Conservation (phyloP, 2,329 filamentous ascomycete genomes). For the Pseudogymnoascus sp. region DNA sequence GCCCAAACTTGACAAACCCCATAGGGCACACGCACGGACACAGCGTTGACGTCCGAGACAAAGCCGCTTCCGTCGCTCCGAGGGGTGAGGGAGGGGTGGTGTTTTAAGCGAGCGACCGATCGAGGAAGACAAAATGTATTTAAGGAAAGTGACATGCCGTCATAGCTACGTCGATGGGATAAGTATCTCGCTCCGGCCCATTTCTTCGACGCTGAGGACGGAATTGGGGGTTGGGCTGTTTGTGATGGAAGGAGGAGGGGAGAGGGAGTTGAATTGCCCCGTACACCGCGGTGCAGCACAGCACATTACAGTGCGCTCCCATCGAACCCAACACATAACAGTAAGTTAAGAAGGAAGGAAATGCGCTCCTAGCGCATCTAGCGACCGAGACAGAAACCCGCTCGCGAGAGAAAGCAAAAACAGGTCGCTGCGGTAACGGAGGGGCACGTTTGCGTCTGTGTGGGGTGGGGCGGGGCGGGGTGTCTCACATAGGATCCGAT, state of each 20-base stretch:
- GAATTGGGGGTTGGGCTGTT: neutral
- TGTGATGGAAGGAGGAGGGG: neutral
- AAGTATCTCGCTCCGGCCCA: neutral
- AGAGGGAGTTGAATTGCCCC: neutral
- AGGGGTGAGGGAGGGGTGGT: neutral
- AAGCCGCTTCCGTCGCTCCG: neutral
- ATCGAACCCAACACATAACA: neutral
- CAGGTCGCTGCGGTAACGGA: neutral
- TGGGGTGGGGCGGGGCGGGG: neutral
- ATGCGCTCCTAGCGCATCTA: neutral
- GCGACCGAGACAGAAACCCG: neutral
- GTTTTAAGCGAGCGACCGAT: neutral
- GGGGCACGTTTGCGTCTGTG: neutral
- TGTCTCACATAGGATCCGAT: neutral
- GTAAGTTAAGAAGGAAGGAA: neutral
- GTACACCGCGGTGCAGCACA: neutral
- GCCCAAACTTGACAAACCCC: neutral
- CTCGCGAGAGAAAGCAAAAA: neutral
- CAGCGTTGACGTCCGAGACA: neutral
- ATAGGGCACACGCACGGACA: neutral
- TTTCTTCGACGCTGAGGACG: neutral
- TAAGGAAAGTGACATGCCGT: neutral
- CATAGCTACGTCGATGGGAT: neutral
- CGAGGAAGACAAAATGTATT: neutral
- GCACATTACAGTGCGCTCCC: neutral